Conservation (phyloP, 1,139 yeast species). For the Taiozyma sp. region DNA sequence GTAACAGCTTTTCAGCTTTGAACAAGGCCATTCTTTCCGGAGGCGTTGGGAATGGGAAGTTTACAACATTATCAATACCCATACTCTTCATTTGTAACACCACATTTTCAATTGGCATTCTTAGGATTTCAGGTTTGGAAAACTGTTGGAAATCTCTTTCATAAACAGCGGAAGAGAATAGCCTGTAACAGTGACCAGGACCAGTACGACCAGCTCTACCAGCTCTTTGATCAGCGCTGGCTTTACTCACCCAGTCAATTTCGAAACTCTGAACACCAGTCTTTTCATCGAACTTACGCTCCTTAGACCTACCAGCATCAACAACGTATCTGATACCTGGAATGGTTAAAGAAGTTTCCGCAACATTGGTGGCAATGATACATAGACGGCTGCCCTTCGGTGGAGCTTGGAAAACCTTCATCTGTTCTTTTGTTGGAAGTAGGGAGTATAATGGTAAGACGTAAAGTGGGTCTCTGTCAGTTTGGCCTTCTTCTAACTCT, state of each 20-base stretch:
- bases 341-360: slow-evolving; percentile 95
- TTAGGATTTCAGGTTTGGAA: slow-evolving; percentile 80
- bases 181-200: slow-evolving; percentile 94
- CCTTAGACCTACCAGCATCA: slow-evolving; percentile 93
- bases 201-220: slow-evolving; percentile 99
- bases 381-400: slow-evolving; percentile 85
- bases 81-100: slow-evolving; percentile 93
- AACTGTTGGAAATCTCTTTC: slow-evolving; percentile 84
- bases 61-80: slow-evolving; percentile 88
- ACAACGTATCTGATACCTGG: slow-evolving; percentile 95
- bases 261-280: slow-evolving; percentile 93
- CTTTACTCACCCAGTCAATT: slow-evolving; percentile 90
- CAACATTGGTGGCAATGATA: slow-evolving; percentile 95
- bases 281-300: slow-evolving; percentile 73
- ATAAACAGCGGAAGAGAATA: slow-evolving; percentile 92
- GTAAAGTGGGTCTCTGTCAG: slow-evolving; percentile 75
- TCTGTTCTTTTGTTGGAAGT: slow-evolving; percentile 88
- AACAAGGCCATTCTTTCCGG: slow-evolving; percentile 62
- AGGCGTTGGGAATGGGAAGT: slow-evolving; percentile 97
- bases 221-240: slow-evolving; percentile 91
- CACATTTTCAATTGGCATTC: slow-evolving; percentile 96
- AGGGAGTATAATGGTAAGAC: slow-evolving; percentile 91
- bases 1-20: slow-evolving; percentile 65
- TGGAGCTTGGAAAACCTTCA: slow-evolving; percentile 85
- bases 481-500: slow-evolving; percentile 66